Percentiles rank a stretch among this genome's conserved stretches.
These are phyloP conservation scores for Clonostachys sp. DNA, from an alignment of 2,329 filamentous ascomycete genomes.

Conservation along the genomic window DNA sequence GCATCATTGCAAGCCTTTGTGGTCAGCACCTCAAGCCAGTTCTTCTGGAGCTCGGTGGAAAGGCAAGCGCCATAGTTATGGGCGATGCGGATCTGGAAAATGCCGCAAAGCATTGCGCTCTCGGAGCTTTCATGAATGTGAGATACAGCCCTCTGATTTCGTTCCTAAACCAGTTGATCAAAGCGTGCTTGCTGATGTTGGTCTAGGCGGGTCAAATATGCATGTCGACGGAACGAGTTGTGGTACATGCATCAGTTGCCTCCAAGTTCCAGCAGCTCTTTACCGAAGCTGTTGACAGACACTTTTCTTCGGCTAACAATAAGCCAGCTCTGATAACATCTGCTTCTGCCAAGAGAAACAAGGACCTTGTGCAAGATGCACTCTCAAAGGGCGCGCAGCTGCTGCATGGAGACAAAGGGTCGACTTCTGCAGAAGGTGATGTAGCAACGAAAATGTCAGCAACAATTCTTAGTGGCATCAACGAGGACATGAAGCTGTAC, in stretches of 20 bases:
- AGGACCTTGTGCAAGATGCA: not conserved
- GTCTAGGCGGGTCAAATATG: slow-evolving; percentile 56
- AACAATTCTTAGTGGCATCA: slow-evolving; percentile 20
- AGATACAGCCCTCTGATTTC: too few relatives aligned
- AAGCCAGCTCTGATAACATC: too few relatives aligned
- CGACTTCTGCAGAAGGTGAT: not conserved
- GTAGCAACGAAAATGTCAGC: not conserved
- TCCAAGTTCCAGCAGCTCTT: slow-evolving; percentile 4
- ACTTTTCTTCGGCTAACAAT: too few relatives aligned
- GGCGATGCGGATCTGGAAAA: slow-evolving; percentile 73
- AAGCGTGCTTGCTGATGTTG: too few relatives aligned
- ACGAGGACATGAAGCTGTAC: slow-evolving; percentile 21
- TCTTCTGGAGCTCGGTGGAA: slow-evolving; percentile 78
- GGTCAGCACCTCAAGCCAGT: slow-evolving; percentile 75
- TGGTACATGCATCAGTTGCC: slow-evolving; percentile 21
- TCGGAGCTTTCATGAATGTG: slow-evolving; percentile 67
- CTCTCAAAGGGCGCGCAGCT: not conserved
- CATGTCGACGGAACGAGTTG: slow-evolving; percentile 64
- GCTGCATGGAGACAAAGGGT: not conserved
- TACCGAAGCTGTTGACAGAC: too few relatives aligned
- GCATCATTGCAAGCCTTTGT: slow-evolving; percentile 64
- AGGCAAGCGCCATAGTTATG: slow-evolving; percentile 73
- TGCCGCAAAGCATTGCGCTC: slow-evolving; percentile 63
- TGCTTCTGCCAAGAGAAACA: not conserved
- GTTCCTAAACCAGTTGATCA: too few relatives aligned